Evolutionary conservation across 441 rosid species (phyloP).

Genomic region (Populus hybrid): DNA sequence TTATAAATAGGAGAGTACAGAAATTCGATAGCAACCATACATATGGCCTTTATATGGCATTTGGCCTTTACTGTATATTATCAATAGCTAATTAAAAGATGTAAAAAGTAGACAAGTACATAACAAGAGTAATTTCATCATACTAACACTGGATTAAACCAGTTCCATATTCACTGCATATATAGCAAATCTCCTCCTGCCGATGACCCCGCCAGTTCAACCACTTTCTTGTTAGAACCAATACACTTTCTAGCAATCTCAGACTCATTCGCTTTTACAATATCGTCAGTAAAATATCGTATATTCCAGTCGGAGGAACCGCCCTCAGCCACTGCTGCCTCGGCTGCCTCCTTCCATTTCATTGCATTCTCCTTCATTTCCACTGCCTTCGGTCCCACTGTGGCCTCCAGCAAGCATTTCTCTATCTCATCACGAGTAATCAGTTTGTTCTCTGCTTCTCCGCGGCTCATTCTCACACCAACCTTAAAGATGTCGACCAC

Average conservation of each 20-base stretch:
- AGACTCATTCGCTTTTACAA: constrained; percentile 17
- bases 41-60: too few species aligned
- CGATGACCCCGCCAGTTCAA: neutral
- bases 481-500: constrained; percentile 56
- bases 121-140: neutral
- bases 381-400: constrained; percentile 45
- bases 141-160: neutral
- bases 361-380: constrained; percentile 55
- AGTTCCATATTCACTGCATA: neutral
- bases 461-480: constrained; percentile 68
- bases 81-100: too few species aligned
- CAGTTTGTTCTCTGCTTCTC: constrained; percentile 51
- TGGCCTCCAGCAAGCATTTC: constrained; percentile 52
- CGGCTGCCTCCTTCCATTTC: constrained; percentile 69
- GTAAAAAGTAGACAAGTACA: neutral
- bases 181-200: neutral
- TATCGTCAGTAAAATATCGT: constrained; percentile 54
- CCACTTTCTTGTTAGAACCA: neutral
- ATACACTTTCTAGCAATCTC: neutral
- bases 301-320: constrained; percentile 67
- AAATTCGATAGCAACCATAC: too few species aligned
- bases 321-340: constrained; percentile 61
- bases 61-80: too few species aligned
- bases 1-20: too few species aligned
- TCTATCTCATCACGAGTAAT: constrained; percentile 61